Conservation (phyloP, 352 stramenopile species). For the Phytophthora macrochlamydospora region DNA sequence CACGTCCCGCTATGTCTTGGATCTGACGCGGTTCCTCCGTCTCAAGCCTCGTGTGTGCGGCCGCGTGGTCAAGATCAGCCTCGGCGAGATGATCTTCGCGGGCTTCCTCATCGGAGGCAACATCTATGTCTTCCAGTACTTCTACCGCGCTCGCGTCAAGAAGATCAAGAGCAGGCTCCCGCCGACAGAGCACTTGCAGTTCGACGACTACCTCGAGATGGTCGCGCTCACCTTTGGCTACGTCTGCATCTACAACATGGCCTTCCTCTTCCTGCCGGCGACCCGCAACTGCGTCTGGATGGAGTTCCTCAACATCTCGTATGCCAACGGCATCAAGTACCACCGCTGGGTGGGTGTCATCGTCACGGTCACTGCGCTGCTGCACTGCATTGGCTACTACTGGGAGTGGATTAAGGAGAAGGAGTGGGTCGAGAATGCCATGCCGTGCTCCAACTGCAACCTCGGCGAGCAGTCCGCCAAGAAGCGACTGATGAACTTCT, state of each 20-base stretch:
- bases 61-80: slow-evolving; percentile 42
- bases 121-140: slow-evolving; percentile 35
- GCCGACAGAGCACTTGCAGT: neutral
- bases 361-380: slow-evolving; percentile 22
- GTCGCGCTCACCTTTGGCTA: slow-evolving; percentile 24
- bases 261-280: slow-evolving; percentile 38
- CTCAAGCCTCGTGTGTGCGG: slow-evolving; percentile 38
- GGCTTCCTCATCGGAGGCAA: slow-evolving; percentile 32
- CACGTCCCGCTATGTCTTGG: slow-evolving; percentile 27
- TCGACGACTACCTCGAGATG: slow-evolving; percentile 17
- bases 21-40: slow-evolving; percentile 37
- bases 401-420: slow-evolving; percentile 17
- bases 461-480: slow-evolving; percentile 12
- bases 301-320: slow-evolving; percentile 48
- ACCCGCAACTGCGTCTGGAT: slow-evolving; percentile 47
- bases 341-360: slow-evolving; percentile 40
- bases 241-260: slow-evolving; percentile 38
- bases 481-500: slow-evolving; percentile 41
- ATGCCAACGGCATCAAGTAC: slow-evolving; percentile 42
- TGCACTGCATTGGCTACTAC: slow-evolving; percentile 28
- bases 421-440: slow-evolving; percentile 11
- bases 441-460: slow-evolving; percentile 39
- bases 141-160: slow-evolving; percentile 5
- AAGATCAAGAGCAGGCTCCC: slow-evolving; percentile 8
- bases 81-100: slow-evolving; percentile 36